phyloP scores from a whole-genome alignment of 2,329 filamentous ascomycete species.

The Colletotrichum musae region DNA sequence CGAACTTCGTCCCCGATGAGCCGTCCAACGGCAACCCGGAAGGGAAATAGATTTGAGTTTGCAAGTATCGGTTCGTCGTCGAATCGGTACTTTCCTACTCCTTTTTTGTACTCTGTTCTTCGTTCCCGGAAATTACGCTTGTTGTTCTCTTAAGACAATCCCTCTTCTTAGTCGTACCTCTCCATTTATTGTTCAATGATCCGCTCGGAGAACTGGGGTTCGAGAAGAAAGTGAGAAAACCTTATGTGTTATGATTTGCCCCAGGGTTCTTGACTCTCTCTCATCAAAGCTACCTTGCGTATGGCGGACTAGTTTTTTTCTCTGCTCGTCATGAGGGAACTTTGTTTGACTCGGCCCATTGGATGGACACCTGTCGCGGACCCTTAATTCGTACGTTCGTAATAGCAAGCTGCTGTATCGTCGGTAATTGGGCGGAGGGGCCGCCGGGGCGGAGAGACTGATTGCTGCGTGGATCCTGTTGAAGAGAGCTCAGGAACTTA shows the following conservation, averaged over 20 bases:
- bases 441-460: too few species aligned
- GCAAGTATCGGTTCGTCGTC: too few species aligned
- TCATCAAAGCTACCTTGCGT: not conserved
- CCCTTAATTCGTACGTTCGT: slow-evolving; percentile 24
- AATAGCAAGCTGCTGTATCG: slow-evolving; percentile 19
- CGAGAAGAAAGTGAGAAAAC: slow-evolving; percentile 9
- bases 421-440: not conserved
- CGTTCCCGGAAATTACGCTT: not conserved
- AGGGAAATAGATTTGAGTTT: too few species aligned
- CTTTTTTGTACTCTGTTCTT: not conserved
- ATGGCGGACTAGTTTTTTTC: not conserved
- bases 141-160: not conserved
- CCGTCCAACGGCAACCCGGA: too few species aligned
- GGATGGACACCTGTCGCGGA: slow-evolving; percentile 10
- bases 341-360: not conserved
- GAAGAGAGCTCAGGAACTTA: too few species aligned
- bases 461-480: too few species aligned
- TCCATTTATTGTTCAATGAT: slow-evolving; percentile 14
- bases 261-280: not conserved
- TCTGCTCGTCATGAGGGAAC: slow-evolving; percentile 10
- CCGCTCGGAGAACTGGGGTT: not conserved
- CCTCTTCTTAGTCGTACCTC: not conserved
- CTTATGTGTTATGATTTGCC: slow-evolving; percentile 27
- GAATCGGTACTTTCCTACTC: too few species aligned
- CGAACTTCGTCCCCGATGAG: too few species aligned